phyloP scores from a whole-genome alignment of 768 basidiomycete species.

The Xerocomellus amylosporus region DNA sequence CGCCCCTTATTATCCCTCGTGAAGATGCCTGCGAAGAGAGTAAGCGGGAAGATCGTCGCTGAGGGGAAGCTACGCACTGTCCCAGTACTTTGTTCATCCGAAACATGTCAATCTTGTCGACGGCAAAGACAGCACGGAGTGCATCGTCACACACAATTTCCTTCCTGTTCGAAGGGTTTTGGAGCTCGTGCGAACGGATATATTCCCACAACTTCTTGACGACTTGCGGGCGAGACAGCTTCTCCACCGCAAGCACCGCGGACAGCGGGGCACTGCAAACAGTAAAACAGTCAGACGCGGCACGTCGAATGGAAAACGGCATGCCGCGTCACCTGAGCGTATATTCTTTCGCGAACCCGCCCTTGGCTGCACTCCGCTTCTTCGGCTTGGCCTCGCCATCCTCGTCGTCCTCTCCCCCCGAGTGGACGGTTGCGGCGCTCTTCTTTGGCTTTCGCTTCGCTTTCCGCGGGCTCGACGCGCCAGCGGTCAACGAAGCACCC shows the following conservation, averaged over 20 bases:
- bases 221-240: slow-evolving; percentile 81
- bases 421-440: slow-evolving; percentile 47
- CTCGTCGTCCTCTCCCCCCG: slow-evolving; percentile 51
- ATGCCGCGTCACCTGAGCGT: slow-evolving; percentile 52
- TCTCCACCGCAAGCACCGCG: slow-evolving; percentile 60
- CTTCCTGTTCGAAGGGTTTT: slow-evolving; percentile 80
- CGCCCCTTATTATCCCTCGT: slow-evolving; percentile 20
- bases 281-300: neutral
- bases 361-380: slow-evolving; percentile 53
- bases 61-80: slow-evolving; percentile 44
- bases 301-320: neutral
- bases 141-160: slow-evolving; percentile 82
- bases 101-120: slow-evolving; percentile 89
- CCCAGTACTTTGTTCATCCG: slow-evolving; percentile 91
- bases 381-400: slow-evolving; percentile 48
- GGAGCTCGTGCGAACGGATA: slow-evolving; percentile 76
- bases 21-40: slow-evolving; percentile 28
- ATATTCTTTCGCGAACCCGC: slow-evolving; percentile 80
- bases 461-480: slow-evolving; percentile 42
- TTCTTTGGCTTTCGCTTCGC: slow-evolving; percentile 46
- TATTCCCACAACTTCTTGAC: slow-evolving; percentile 91
- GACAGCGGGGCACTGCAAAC: slow-evolving; percentile 65
- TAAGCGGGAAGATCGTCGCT: neutral
- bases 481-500: slow-evolving; percentile 37
- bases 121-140: slow-evolving; percentile 71